phyloP scores from a whole-genome alignment of 2,329 filamentous ascomycete species.

The Epichloe typhina region DNA sequence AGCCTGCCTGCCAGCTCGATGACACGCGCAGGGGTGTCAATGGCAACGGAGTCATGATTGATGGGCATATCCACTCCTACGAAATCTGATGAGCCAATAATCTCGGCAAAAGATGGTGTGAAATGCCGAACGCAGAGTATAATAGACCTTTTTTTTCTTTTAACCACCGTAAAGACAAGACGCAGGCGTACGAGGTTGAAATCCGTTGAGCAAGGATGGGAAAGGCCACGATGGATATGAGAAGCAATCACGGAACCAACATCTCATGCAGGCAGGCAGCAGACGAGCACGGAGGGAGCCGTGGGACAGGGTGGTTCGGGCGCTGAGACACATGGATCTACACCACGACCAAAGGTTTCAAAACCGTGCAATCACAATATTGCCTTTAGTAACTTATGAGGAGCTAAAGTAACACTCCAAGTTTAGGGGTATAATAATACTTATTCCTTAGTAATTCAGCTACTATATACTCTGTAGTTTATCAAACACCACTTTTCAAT shows the following conservation, averaged over 20 bases:
- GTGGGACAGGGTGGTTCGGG: slow-evolving; percentile 11
- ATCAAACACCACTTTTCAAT: no score
- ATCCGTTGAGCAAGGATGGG: no score
- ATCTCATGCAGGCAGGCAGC: neutral
- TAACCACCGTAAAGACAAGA: neutral
- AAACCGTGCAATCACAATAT: neutral
- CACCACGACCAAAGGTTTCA: neutral
- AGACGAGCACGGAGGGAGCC: neutral
- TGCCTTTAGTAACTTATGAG: no score
- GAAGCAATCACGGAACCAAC: neutral
- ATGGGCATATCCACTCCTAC: neutral
- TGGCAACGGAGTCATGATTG: neutral
- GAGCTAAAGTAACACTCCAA: no score
- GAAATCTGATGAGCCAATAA: neutral
- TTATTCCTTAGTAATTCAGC: no score
- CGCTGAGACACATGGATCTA: slow-evolving; percentile 5
- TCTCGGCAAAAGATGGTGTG: neutral
- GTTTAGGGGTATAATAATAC: no score
- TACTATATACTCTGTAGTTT: no score
- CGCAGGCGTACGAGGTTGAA: no score
- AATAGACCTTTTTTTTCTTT: neutral
- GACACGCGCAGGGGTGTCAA: neutral
- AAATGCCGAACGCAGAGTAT: neutral
- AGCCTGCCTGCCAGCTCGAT: neutral
- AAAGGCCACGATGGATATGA: no score